A percentile compares a stretch with the other conserved stretches of the same genome.
Evolutionary conservation across 2,329 filamentous ascomycete genomes (phyloP).

Genomic region (Bipolaris zeicola): DNA sequence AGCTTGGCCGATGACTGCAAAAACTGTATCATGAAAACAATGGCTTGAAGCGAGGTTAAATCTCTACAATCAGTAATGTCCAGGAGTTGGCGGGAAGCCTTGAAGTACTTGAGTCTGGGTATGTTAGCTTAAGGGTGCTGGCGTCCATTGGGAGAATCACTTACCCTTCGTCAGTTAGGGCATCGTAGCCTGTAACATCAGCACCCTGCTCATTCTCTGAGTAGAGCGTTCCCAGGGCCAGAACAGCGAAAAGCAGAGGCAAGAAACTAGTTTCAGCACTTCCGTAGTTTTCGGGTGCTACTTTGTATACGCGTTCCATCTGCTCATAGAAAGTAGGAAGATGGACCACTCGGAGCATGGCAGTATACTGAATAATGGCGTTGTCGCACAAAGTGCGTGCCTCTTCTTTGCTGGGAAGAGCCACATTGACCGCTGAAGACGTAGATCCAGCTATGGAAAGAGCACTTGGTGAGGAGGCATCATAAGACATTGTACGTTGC

Average conservation of each 20-base stretch:
- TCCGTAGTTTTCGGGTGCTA: conserved; percentile 56
- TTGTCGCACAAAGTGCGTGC: conserved; percentile 63
- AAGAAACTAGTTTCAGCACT: conserved; percentile 55
- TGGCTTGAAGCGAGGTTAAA: conserved; percentile 56
- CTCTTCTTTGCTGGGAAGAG: conserved; percentile 70
- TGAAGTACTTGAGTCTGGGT: conserved; percentile 56
- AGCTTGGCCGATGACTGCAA: conserved; percentile 59
- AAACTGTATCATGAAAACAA: conserved; percentile 61
- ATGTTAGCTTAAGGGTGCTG: conserved; percentile 19
- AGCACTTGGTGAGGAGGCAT: conserved; percentile 73
- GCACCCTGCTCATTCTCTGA: conserved; percentile 47
- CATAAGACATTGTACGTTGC: conserved; percentile 59
- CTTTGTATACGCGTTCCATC: conserved; percentile 78
- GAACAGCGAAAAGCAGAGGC: conserved; percentile 55
- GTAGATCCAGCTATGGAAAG: conserved; percentile 64
- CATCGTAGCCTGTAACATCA: conserved; percentile 52
- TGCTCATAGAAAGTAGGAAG: conserved; percentile 78
- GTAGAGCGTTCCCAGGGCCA: conserved; percentile 56
- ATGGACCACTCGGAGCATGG: conserved; percentile 75
- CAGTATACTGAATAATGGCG: conserved; percentile 66
- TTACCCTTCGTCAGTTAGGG: conserved; percentile 55
- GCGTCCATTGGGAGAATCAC: conserved; percentile 4
- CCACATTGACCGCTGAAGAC: conserved; percentile 48
- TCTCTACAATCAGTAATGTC: conserved; percentile 61
- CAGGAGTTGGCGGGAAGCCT: conserved; percentile 54